These are phyloP conservation scores for Diaporthe helianthi DNA, from an alignment of 2,329 filamentous ascomycete species.

Conservation along the genomic window DNA sequence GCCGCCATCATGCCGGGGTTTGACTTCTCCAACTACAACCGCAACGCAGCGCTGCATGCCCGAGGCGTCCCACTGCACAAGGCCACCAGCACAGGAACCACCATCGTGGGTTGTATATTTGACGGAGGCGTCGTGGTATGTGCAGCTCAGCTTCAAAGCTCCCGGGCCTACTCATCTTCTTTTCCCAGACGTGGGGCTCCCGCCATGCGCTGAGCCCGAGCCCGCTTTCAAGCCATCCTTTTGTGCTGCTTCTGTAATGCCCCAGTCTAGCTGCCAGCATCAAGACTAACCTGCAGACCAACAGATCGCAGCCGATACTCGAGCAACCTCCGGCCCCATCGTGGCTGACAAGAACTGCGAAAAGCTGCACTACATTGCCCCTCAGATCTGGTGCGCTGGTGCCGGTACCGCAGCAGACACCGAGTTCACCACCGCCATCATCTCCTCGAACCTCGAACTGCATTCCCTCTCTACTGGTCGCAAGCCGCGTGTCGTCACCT, in stretches of 20 bases:
- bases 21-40: conserved; percentile 99
- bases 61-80: conserved; percentile 94
- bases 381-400: conserved; percentile 98
- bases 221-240: neutral
- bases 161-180: neutral
- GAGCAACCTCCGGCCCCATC: conserved; percentile 96
- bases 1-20: conserved; percentile 83
- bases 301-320: conserved; percentile 95
- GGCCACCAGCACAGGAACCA: conserved; percentile 97
- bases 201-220: neutral
- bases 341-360: conserved; percentile 99
- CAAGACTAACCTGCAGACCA: neutral
- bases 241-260: too few species aligned
- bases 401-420: conserved; percentile 98
- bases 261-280: neutral
- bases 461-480: conserved; percentile 96
- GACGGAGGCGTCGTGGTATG: conserved; percentile 93
- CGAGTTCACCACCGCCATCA: conserved; percentile 98
- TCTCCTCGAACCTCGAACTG: conserved; percentile 97
- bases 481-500: conserved; percentile 95
- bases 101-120: conserved; percentile 96
- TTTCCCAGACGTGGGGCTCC: neutral
- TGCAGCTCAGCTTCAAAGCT: conserved; percentile 36
- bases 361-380: conserved; percentile 98
- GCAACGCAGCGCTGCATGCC: conserved; percentile 94